Base-by-base conservation (phyloP, 495 filamentous ascomycete genomes). In the Hypomontagnella submonticulosa region DNA sequence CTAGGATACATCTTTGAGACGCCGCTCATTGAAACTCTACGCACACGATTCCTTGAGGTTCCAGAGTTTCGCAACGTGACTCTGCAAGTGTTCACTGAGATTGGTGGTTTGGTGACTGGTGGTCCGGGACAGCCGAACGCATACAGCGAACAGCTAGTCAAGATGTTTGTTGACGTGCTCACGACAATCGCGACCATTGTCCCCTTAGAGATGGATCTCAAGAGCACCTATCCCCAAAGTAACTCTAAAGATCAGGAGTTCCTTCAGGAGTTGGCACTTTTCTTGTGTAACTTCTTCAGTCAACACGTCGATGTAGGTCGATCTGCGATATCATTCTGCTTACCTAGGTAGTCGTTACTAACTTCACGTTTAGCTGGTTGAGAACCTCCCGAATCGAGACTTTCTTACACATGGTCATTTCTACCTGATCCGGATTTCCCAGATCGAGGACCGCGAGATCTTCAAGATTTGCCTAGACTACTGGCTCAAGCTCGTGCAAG, bases 381-480 rank as follows among this genome's bases (percentile, higher is more conserved):
- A 99, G 76, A 96, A 93, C 71, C 84, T 98, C 47, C 92, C 93
- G 4, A 98, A 97, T 74, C 87, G 89, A 64, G 95, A 98, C 66
- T 98, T 90, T 74, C 88, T 99, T 20, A 91, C 88, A 0, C 95
- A 99, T 70, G 92, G 91, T 16, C 95, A 99, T 76, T 97, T 94
- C 78, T 99, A 99, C 75, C 86, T 99, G 8, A 97, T 99, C 71
- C 88, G 92, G 13, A 96, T 99, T 69, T 97, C 92, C 32, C 96
- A 98, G 75, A 98, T 99, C 61, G 95, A 99, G 57, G 95, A 99
- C 70, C 87, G 95, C 49, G 95, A 99, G 73, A 95, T 99, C 59
- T 99, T 99, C 85, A 99, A 99, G 82, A 98, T 98, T 67, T 97
- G 92, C 71, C 81, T 99, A 47, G 95, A 99, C 69, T 99, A 99